These are phyloP conservation scores for Haemoproteus tartakovskyi DNA, from an alignment of 169 alveolate species.

Conservation along the genomic window DNA sequence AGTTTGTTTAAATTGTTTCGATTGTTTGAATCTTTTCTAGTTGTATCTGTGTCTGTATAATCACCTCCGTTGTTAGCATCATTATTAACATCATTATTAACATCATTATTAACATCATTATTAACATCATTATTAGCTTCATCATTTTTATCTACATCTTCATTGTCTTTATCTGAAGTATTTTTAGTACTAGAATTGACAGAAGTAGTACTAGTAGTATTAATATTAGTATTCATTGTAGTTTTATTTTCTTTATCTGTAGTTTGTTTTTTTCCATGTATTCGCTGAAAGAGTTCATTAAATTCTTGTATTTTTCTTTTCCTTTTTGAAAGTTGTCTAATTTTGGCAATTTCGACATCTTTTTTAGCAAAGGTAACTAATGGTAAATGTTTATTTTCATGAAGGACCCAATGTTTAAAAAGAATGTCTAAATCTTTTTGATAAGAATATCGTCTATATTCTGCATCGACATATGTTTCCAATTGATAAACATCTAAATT, in stretches of 20 bases:
- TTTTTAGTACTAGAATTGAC: no score
- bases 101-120: slow-evolving; percentile 1
- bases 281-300: not conserved
- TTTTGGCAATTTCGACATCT: slow-evolving; percentile 57
- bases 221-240: not conserved
- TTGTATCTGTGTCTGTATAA: no score
- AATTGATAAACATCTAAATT: slow-evolving; percentile 49
- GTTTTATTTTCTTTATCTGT: not conserved
- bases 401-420: slow-evolving; percentile 51
- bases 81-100: not conserved
- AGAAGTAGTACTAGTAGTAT: not conserved
- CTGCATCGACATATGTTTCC: slow-evolving; percentile 64
- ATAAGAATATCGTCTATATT: slow-evolving; percentile 41
- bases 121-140: not conserved
- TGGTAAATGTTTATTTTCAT: slow-evolving; percentile 50
- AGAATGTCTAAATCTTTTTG: slow-evolving; percentile 35
- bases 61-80: slow-evolving; percentile 30
- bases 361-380: slow-evolving; percentile 47
- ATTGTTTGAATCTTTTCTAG: no score
- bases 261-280: not conserved
- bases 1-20: no score
- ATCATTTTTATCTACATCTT: not conserved
- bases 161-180: not conserved
- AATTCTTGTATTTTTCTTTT: slow-evolving; percentile 42
- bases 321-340: slow-evolving; percentile 32